phyloP scores from a whole-genome alignment of 179 eudicot genomes.

The Beta macrorhiza region DNA sequence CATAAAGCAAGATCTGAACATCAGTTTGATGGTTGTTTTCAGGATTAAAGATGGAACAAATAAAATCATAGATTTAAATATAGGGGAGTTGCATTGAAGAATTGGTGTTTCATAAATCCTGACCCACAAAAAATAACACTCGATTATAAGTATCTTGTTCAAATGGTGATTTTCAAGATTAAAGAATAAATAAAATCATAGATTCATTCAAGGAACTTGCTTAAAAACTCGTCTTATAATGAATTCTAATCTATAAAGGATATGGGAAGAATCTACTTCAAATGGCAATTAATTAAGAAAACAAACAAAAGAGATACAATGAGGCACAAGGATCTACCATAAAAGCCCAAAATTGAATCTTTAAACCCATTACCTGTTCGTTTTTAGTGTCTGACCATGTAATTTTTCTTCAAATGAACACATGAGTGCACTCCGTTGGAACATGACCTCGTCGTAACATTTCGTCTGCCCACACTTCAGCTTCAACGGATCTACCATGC shows the following conservation, averaged over 20 bases:
- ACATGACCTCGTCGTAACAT: constrained; percentile 54
- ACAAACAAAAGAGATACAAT: not conserved
- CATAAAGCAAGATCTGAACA: not conserved
- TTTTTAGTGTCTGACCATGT: not conserved
- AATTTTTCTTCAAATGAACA: constrained; percentile 20
- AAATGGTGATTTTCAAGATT: not conserved
- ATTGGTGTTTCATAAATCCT: not conserved
- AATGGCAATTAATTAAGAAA: not conserved
- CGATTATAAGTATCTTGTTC: not conserved
- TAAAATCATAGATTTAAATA: not conserved
- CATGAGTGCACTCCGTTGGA: constrained; percentile 32
- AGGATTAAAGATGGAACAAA: not conserved
- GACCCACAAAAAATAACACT: not conserved
- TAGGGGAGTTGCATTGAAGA: not conserved
- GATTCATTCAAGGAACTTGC: no score
- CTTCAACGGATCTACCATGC: constrained; percentile 59
- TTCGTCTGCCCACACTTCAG: constrained; percentile 50
- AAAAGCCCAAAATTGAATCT: not conserved
- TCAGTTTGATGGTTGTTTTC: not conserved
- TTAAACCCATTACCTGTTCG: constrained; percentile 4
- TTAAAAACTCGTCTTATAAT: no score
- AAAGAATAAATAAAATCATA: no score
- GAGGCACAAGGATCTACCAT: not conserved
- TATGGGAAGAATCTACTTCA: no score
- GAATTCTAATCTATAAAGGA: no score